A percentile compares a stretch with the other conserved stretches of the same genome.
phyloP scores from a whole-genome alignment of 2,329 filamentous ascomycete genomes.

The Colletotrichum limetticola region DNA sequence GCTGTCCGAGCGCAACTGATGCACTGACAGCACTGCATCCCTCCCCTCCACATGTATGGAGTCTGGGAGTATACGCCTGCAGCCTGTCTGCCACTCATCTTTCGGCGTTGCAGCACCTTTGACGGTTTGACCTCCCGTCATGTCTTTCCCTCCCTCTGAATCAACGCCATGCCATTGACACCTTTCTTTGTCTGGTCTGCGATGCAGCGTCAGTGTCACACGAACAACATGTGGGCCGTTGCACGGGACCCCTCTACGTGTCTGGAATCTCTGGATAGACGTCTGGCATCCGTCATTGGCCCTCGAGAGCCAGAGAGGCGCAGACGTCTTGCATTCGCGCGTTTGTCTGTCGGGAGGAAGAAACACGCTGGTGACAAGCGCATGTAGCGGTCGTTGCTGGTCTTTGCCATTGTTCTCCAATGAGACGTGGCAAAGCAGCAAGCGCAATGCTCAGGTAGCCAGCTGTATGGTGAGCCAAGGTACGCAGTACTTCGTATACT shows the following conservation, averaged over 20 bases:
- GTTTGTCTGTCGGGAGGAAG: background rate
- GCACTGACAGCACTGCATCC: constrained; percentile 1
- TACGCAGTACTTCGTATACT: too few relatives aligned
- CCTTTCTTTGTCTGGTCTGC: constrained; percentile 2
- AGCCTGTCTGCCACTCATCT: background rate
- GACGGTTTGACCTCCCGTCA: background rate
- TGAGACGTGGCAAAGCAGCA: background rate
- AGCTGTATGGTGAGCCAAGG: too few relatives aligned
- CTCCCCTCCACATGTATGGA: background rate
- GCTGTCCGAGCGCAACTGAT: constrained; percentile 16
- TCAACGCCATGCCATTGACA: background rate
- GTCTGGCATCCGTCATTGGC: constrained; percentile 6
- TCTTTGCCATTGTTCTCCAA: background rate
- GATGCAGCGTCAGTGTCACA: constrained; percentile 6
- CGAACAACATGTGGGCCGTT: constrained; percentile 10
- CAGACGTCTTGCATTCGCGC: constrained; percentile 3
- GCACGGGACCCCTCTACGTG: background rate
- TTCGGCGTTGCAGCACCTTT: background rate
- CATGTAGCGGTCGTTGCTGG: background rate
- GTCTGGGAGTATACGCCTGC: background rate
- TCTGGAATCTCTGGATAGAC: background rate
- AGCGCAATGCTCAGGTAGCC: background rate
- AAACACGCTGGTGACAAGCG: background rate
- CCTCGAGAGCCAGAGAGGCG: background rate
- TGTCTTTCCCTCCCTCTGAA: constrained; percentile 1